Conservation (phyloP, 257 asterid species). For the Jacaranda mimosifolia region DNA sequence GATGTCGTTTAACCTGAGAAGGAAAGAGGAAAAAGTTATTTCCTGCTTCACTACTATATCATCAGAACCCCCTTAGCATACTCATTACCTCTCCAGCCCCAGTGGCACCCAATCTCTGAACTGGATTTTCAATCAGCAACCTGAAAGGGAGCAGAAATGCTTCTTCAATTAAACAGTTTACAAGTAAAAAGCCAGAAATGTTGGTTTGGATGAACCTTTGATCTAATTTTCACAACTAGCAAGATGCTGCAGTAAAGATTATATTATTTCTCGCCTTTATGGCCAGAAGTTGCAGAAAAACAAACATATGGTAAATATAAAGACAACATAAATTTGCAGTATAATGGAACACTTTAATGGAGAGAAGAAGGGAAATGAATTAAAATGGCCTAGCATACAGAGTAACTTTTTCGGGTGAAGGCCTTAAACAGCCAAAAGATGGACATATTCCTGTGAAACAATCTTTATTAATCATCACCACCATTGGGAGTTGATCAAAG, state of each 20-base stretch:
- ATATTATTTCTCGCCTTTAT: slow-evolving; percentile 19
- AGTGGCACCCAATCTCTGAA: slow-evolving; percentile 91
- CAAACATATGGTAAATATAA: neutral
- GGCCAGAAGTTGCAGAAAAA: slow-evolving; percentile 6
- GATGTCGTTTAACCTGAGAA: slow-evolving; percentile 80
- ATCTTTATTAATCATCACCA: neutral
- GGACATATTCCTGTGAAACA: slow-evolving; percentile 1
- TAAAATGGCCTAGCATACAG: neutral
- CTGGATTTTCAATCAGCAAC: slow-evolving; percentile 85
- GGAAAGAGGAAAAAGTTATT: slow-evolving; percentile 29
- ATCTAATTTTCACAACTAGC: slow-evolving; percentile 8
- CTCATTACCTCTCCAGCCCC: slow-evolving; percentile 81
- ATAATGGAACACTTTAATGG: neutral
- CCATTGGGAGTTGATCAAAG: neutral
- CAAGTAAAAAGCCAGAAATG: neutral
- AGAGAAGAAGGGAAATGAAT: neutral
- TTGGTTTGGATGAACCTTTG: slow-evolving; percentile 13
- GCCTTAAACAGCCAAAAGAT: slow-evolving; percentile 6
- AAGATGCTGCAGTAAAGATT: neutral
- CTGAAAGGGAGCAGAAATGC: slow-evolving; percentile 51
- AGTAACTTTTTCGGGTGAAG: neutral
- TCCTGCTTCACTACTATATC: slow-evolving; percentile 12
- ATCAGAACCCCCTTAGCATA: slow-evolving; percentile 30
- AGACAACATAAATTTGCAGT: neutral
- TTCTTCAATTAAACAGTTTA: slow-evolving; percentile 23